Evolutionary conservation across 1,284 basidiomycete genomes (phyloP).

Genomic region (Pseudozyma pruni): DNA sequence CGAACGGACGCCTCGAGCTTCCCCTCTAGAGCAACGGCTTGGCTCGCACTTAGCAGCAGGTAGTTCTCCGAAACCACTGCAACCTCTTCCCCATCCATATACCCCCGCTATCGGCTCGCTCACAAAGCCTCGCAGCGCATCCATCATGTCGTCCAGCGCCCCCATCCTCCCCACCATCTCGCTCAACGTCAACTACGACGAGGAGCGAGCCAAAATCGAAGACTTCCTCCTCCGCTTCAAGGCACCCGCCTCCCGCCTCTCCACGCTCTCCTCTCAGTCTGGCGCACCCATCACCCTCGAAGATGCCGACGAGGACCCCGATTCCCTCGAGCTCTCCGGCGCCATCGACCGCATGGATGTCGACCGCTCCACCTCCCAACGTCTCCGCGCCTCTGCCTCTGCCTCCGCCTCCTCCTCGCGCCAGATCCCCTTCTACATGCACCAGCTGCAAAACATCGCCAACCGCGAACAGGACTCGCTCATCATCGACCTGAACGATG

Average conservation of each 20-base stretch:
- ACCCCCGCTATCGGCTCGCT: background rate
- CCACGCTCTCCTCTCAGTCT: slow-evolving; percentile 22
- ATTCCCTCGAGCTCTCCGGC: slow-evolving; percentile 24
- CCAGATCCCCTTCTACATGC: slow-evolving; percentile 80
- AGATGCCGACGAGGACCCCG: slow-evolving; percentile 27
- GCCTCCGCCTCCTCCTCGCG: slow-evolving; percentile 20
- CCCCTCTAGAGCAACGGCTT: background rate
- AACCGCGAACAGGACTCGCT: slow-evolving; percentile 90
- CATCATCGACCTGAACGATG: slow-evolving; percentile 82
- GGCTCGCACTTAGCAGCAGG: background rate
- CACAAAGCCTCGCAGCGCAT: background rate
- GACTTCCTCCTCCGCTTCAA: slow-evolving; percentile 64
- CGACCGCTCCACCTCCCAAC: slow-evolving; percentile 12
- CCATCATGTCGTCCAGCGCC: slow-evolving; percentile 32
- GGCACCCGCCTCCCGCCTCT: slow-evolving; percentile 42
- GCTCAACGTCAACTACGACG: slow-evolving; percentile 72
- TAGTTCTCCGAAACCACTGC: too few relatives aligned
- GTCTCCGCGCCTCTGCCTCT: slow-evolving; percentile 2
- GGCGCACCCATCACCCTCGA: slow-evolving; percentile 23
- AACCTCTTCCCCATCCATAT: background rate
- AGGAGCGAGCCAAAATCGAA: slow-evolving; percentile 67
- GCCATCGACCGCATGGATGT: slow-evolving; percentile 44
- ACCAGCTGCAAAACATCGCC: slow-evolving; percentile 90
- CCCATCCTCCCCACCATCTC: slow-evolving; percentile 71
- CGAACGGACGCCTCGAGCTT: too few relatives aligned